phyloP scores from a whole-genome alignment of 169 alveolate genomes.

The Cryptosporidium sp. region DNA sequence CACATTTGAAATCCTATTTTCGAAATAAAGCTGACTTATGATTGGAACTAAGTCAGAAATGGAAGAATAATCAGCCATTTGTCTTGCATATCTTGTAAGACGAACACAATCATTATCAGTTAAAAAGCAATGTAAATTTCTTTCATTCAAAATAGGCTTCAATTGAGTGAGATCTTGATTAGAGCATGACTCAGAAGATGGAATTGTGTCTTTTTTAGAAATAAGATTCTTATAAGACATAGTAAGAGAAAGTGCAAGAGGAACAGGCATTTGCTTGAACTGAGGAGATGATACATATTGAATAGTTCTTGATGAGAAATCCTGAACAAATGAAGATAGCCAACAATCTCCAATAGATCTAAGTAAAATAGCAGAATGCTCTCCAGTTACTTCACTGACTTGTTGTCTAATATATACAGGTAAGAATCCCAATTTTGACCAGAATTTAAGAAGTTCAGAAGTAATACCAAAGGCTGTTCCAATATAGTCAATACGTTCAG shows the following conservation, averaged over 20 bases:
- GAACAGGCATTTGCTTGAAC: conserved; percentile 37
- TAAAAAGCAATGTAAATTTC: conserved; percentile 19
- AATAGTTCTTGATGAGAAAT: conserved; percentile 56
- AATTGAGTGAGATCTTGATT: not conserved
- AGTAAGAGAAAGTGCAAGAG: conserved; percentile 51
- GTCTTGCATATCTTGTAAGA: conserved; percentile 72
- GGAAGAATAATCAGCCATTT: conserved; percentile 65
- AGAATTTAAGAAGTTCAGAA: conserved; percentile 91
- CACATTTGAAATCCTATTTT: conserved; percentile 45
- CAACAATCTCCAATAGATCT: conserved; percentile 78
- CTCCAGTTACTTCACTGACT: conserved; percentile 98
- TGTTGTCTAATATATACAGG: conserved; percentile 95
- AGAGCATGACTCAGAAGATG: not conserved
- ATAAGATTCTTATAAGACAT: conserved; percentile 20
- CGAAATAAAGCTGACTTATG: conserved; percentile 67
- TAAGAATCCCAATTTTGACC: conserved; percentile 92
- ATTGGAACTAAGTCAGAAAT: conserved; percentile 56
- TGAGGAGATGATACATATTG: conserved; percentile 65
- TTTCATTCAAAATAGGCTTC: conserved; percentile 26
- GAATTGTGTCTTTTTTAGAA: not conserved
- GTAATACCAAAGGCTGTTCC: conserved; percentile 99
- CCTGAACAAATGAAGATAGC: conserved; percentile 45
- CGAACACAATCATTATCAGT: conserved; percentile 70
- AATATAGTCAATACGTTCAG: conserved; percentile 91
- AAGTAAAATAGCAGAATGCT: conserved; percentile 93